Conservation (phyloP, 2,329 filamentous ascomycete species). For the Calonectria pteridis region DNA sequence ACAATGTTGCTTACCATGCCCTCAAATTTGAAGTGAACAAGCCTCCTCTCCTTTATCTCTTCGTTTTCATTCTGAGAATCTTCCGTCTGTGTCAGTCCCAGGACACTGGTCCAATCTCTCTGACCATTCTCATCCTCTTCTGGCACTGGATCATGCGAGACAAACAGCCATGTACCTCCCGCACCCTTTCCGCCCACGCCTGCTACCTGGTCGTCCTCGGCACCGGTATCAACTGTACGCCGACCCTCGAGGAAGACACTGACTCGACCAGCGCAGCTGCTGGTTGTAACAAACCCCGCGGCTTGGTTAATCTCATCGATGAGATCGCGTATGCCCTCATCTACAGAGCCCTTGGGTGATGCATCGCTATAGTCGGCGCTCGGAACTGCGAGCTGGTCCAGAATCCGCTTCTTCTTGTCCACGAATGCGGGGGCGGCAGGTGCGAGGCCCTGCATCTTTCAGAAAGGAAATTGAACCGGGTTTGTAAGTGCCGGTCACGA, state of each 20-base stretch:
- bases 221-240: conserved; percentile 52
- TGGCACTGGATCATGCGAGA: conserved; percentile 81
- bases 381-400: conserved; percentile 77
- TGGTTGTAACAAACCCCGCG: conserved; percentile 87
- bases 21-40: conserved; percentile 92
- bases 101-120: conserved; percentile 47
- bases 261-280: conserved; percentile 89
- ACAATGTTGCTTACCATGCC: conserved; percentile 80
- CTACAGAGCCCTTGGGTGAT: conserved; percentile 90
- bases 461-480: conserved; percentile 18
- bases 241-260: conserved; percentile 89
- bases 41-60: conserved; percentile 54
- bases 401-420: conserved; percentile 78
- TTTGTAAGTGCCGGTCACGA: conserved; percentile 36
- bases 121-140: conserved; percentile 43
- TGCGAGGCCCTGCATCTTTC: conserved; percentile 47
- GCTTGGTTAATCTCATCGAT: conserved; percentile 83
- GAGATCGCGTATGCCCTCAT: conserved; percentile 80
- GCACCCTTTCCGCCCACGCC: conserved; percentile 87
- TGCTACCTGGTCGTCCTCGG: conserved; percentile 56
- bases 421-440: conserved; percentile 59
- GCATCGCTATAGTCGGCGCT: conserved; percentile 81
- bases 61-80: conserved; percentile 38
- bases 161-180: conserved; percentile 86
- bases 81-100: conserved; percentile 44